phyloP scores from a whole-genome alignment of 495 filamentous ascomycete species.

The Pseudoneurospora amorphoporcata region DNA sequence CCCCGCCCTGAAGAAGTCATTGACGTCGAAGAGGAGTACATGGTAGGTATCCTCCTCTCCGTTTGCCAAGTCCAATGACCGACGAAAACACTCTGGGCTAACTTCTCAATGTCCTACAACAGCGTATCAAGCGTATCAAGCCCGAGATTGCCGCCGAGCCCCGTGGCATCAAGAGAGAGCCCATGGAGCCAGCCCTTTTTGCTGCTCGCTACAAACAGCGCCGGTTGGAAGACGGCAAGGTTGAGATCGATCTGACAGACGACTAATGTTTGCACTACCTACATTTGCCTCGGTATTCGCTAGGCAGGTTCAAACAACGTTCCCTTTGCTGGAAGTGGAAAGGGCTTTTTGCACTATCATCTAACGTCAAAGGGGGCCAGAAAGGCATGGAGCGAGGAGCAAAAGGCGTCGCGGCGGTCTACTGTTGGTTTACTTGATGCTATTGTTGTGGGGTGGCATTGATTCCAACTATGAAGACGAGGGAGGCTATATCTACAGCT shows the following conservation, averaged over 20 bases:
- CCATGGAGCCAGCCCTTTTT: neutral
- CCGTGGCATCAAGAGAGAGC: neutral
- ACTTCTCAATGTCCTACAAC: neutral
- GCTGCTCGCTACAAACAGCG: constrained; percentile 1
- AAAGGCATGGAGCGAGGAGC: neutral
- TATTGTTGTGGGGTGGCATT: neutral
- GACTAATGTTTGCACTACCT: neutral
- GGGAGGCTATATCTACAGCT: neutral
- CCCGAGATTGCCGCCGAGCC: neutral
- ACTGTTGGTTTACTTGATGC: neutral
- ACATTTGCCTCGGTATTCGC: neutral
- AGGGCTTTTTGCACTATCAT: neutral
- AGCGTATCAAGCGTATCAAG: neutral
- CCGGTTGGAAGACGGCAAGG: neutral
- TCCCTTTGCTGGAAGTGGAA: too few relatives aligned
- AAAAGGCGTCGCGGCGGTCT: neutral
- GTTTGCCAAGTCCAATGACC: neutral
- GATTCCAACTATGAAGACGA: neutral
- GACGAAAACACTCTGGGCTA: neutral
- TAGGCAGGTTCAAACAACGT: neutral
- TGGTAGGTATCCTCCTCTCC: neutral
- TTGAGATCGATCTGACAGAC: constrained; percentile 2
- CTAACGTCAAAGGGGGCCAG: neutral
- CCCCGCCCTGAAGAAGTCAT: neutral
- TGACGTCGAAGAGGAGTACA: neutral